A percentile compares a stretch with the other conserved stretches of the same genome.
Evolutionary conservation across 495 filamentous ascomycete species (phyloP).

Genomic region (Glonium stellatum): DNA sequence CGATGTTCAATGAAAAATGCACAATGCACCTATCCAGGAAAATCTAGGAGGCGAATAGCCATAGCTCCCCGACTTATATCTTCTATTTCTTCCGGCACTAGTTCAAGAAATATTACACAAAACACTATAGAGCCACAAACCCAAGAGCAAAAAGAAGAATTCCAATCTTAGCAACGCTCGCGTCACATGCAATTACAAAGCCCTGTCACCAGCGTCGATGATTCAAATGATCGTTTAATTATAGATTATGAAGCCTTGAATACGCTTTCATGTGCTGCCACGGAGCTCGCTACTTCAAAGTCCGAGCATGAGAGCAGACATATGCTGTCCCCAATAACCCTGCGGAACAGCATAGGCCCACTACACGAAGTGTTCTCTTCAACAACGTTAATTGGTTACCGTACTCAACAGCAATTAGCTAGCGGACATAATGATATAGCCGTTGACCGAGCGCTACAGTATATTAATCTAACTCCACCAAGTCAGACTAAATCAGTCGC

Average conservation of each 20-base stretch:
- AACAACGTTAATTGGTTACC: neutral
- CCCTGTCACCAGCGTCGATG: neutral
- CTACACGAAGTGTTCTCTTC: neutral
- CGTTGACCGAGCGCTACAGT: neutral
- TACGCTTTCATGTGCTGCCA: neutral
- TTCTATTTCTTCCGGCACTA: neutral
- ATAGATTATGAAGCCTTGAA: neutral
- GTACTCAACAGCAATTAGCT: neutral
- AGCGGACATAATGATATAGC: neutral
- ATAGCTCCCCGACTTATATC: neutral
- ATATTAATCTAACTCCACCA: neutral
- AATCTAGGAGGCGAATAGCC: neutral
- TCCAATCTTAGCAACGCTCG: neutral
- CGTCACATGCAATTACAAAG: neutral
- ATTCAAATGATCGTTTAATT: neutral
- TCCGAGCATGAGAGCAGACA: neutral
- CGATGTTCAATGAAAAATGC: neutral
- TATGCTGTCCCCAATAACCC: neutral
- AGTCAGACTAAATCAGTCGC: neutral
- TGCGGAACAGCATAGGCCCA: neutral
- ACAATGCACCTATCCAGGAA: slow-evolving; percentile 1
- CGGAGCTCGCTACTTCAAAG: neutral
- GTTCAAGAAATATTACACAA: neutral
- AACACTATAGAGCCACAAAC: neutral
- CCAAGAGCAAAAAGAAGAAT: neutral